A percentile compares a stretch with the other conserved stretches of the same genome.
Conservation (phyloP, 441 rosid species). For the Isatis lusitanica region DNA sequence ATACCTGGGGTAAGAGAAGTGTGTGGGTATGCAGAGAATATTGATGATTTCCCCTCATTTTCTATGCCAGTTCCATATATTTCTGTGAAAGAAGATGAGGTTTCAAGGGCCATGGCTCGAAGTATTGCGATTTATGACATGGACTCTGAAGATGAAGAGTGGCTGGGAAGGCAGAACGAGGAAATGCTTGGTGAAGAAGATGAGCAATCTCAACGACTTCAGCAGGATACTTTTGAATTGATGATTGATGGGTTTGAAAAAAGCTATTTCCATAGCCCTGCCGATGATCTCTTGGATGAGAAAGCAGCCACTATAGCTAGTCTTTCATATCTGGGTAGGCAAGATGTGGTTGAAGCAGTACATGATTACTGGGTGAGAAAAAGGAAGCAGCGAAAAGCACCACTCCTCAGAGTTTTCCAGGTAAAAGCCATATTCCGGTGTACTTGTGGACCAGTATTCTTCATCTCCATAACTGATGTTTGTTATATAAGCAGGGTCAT, state of each 20-base stretch:
- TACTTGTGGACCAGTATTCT: background rate
- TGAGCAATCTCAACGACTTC: constrained; percentile 40
- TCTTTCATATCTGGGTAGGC: constrained; percentile 55
- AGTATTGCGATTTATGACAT: constrained; percentile 73
- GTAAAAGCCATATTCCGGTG: constrained; percentile 38
- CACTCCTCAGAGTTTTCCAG: constrained; percentile 82
- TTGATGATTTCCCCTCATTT: constrained; percentile 36
- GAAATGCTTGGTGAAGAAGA: constrained; percentile 36
- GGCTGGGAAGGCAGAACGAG: constrained; percentile 64
- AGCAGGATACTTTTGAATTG: constrained; percentile 70
- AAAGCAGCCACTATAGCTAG: constrained; percentile 42
- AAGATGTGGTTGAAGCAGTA: constrained; percentile 68
- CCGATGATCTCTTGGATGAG: constrained; percentile 46
- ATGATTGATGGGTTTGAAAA: constrained; percentile 92
- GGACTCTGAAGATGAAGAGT: constrained; percentile 93
- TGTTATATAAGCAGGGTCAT: constrained; percentile 49
- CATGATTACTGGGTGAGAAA: constrained; percentile 71
- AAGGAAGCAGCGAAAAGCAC: constrained; percentile 61
- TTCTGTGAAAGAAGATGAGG: constrained; percentile 60
- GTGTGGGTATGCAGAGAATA: constrained; percentile 44
- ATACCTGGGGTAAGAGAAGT: constrained; percentile 80
- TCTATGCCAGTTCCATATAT: constrained; percentile 61
- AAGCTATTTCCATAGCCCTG: constrained; percentile 53
- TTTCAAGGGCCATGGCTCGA: constrained; percentile 76
- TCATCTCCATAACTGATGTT: background rate